Conservation (phyloP, 1,139 yeast genomes). For the Kodamaea derodonti region DNA sequence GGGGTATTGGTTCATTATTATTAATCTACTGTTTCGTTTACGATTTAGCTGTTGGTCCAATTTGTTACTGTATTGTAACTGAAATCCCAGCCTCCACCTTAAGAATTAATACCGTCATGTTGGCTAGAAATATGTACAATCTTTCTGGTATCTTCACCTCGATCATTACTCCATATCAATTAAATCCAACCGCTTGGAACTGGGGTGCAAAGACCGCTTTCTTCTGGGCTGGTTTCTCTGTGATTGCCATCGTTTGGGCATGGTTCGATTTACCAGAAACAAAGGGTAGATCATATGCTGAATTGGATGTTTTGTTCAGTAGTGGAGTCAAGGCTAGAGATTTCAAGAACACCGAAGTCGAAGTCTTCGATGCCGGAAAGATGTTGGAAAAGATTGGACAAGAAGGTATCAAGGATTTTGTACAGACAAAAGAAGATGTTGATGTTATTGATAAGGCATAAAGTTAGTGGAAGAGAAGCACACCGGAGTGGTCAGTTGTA, state of each 20-base stretch:
- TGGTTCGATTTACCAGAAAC: conserved; percentile 59
- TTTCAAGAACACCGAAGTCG: conserved; percentile 27
- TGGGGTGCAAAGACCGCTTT: conserved; percentile 59
- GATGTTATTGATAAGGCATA: conserved; percentile 4
- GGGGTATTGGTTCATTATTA: conserved; percentile 47
- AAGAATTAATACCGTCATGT: conserved; percentile 51
- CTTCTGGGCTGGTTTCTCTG: conserved; percentile 50
- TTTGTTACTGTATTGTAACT: conserved; percentile 51
- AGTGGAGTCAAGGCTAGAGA: conserved; percentile 41
- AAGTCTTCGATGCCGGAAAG: conserved; percentile 22
- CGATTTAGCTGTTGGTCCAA: conserved; percentile 56
- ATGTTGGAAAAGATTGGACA: conserved; percentile 36
- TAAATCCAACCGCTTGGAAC: conserved; percentile 52
- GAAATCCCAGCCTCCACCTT: conserved; percentile 54
- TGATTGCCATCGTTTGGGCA: conserved; percentile 37
- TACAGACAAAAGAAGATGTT: conserved; percentile 19
- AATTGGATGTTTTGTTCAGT: conserved; percentile 50
- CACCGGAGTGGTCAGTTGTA: neutral
- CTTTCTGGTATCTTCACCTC: conserved; percentile 39
- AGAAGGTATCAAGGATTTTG: conserved; percentile 29
- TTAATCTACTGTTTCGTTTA: conserved; percentile 46
- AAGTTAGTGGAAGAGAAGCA: too few species aligned
- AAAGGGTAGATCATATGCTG: conserved; percentile 53
- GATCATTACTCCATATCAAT: conserved; percentile 52
- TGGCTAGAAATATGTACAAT: conserved; percentile 49